Conservation (phyloP, 2,329 filamentous ascomycete genomes). For the Aspergillus candidus region DNA sequence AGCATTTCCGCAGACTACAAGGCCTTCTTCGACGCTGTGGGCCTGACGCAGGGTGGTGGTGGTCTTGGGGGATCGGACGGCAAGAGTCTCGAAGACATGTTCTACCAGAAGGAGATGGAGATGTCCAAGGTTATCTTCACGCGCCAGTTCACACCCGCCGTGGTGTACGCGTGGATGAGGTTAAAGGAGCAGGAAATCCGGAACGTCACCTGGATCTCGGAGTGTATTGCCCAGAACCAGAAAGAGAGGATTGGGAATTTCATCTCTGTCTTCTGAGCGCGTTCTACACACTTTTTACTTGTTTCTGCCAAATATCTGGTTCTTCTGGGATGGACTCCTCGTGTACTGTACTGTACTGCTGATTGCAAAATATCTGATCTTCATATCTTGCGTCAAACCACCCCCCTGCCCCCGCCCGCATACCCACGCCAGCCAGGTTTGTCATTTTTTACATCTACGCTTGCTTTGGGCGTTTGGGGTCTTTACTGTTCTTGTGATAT, state of each 20-base stretch:
- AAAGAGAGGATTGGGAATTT: slow-evolving; percentile 99
- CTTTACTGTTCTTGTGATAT: too few species aligned
- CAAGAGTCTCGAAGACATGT: slow-evolving; percentile 91
- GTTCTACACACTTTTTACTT: slow-evolving; percentile 12
- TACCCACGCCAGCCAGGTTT: too few species aligned
- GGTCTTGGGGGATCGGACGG: slow-evolving; percentile 69
- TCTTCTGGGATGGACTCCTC: too few species aligned
- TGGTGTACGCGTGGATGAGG: slow-evolving; percentile 98
- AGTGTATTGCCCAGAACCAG: slow-evolving; percentile 99
- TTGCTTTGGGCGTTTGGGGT: too few species aligned
- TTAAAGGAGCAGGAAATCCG: slow-evolving; percentile 98
- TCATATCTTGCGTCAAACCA: too few species aligned
- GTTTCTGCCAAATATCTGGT: not conserved
- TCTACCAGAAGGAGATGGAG: slow-evolving; percentile 99
- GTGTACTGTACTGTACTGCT: too few species aligned
- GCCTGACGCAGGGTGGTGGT: slow-evolving; percentile 65
- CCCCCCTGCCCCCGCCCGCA: too few species aligned
- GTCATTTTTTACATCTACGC: too few species aligned
- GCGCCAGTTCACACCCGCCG: slow-evolving; percentile 86
- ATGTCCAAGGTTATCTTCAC: slow-evolving; percentile 94
- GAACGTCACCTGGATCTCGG: slow-evolving; percentile 98
- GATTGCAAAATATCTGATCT: too few species aligned
- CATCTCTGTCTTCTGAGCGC: slow-evolving; percentile 83
- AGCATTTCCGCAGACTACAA: slow-evolving; percentile 94
- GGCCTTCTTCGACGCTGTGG: slow-evolving; percentile 89